phyloP scores from a whole-genome alignment of 768 basidiomycete species.

The Tremella yokohamensis region DNA sequence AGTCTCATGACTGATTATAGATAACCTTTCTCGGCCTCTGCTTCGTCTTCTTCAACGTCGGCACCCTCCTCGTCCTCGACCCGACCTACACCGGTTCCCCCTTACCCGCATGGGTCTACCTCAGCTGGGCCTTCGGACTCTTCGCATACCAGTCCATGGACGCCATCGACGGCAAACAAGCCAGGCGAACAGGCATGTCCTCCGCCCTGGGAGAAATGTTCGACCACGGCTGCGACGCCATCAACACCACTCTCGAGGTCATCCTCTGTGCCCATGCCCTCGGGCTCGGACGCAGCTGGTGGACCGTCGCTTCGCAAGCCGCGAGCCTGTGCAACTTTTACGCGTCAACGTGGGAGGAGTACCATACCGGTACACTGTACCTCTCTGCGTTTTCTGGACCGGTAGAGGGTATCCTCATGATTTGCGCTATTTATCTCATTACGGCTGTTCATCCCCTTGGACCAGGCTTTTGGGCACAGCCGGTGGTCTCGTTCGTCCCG shows the following conservation, averaged over 20 bases:
- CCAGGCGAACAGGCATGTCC: constrained; percentile 92
- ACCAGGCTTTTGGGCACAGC: constrained; percentile 40
- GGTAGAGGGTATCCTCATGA: constrained; percentile 90
- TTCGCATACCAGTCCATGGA: constrained; percentile 72
- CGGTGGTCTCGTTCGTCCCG: constrained; percentile 21
- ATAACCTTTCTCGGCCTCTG: constrained; percentile 81
- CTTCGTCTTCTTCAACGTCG: constrained; percentile 78
- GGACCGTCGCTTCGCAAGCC: constrained; percentile 85
- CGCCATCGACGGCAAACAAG: constrained; percentile 67
- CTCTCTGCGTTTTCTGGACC: constrained; percentile 92
- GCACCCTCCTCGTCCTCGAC: constrained; percentile 78
- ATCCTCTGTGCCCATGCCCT: constrained; percentile 78
- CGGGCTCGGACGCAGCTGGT: constrained; percentile 91
- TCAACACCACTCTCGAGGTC: constrained; percentile 91
- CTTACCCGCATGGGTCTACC: constrained; percentile 79
- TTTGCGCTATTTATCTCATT: constrained; percentile 69
- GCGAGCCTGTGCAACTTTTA: constrained; percentile 75
- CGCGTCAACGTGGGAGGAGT: constrained; percentile 68
- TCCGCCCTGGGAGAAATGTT: constrained; percentile 97
- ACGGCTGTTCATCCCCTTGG: constrained; percentile 66
- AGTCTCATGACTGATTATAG: constrained; percentile 53
- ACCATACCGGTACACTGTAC: constrained; percentile 68
- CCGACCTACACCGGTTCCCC: constrained; percentile 54
- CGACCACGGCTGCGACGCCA: constrained; percentile 86
- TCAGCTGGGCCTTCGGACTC: constrained; percentile 82